These are phyloP conservation scores for Leccinellum albellum DNA, from an alignment of 768 basidiomycete genomes.

Conservation along the genomic window DNA sequence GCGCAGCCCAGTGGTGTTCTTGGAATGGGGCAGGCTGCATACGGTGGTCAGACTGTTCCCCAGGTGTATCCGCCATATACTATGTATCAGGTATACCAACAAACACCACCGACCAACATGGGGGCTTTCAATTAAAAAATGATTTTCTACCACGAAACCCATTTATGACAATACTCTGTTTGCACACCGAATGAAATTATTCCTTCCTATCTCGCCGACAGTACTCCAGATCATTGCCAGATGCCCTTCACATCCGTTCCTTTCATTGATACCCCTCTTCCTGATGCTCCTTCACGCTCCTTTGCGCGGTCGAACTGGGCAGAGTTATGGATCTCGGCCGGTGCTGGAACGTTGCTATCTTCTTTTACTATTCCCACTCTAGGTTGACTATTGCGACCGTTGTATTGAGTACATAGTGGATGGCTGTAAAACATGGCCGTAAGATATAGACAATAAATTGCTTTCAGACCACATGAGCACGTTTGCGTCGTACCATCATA, in stretches of 20 bases:
- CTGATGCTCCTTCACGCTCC: conserved; percentile 21
- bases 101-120: conserved; percentile 69
- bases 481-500: not conserved
- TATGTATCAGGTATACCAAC: conserved; percentile 82
- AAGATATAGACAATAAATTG: conserved; percentile 31
- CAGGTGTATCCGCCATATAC: conserved; percentile 70
- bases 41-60: conserved; percentile 58
- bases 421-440: conserved; percentile 37
- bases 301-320: conserved; percentile 22
- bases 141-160: conserved; percentile 25
- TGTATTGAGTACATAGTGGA: conserved; percentile 39
- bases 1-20: conserved; percentile 54
- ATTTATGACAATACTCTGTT: conserved; percentile 41
- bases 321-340: conserved; percentile 22
- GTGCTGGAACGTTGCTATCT: conserved; percentile 33
- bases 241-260: conserved; percentile 20
- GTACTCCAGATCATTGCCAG: conserved; percentile 26
- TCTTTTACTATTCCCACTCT: conserved; percentile 29
- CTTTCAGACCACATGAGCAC: conserved; percentile 2
- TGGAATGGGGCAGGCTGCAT: conserved; percentile 64
- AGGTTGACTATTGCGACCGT: conserved; percentile 30
- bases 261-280: conserved; percentile 30
- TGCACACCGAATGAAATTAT: conserved; percentile 32
- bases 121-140: conserved; percentile 64
- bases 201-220: conserved; percentile 29